Conservation (phyloP, 495 filamentous ascomycete species). For the Haplographium delicatum region DNA sequence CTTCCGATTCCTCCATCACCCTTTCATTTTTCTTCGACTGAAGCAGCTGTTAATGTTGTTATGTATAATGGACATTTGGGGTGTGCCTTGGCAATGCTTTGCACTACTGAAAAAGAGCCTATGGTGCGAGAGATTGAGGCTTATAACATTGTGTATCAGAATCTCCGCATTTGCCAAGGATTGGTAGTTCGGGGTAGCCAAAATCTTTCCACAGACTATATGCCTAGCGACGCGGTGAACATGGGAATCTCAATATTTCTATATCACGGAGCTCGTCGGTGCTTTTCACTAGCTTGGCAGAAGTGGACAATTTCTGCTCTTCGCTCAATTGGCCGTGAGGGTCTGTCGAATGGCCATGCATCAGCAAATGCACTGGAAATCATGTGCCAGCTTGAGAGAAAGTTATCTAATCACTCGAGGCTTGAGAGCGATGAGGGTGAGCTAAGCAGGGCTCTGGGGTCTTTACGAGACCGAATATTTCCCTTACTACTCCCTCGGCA, state of each 20-base stretch:
- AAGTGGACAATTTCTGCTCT: slow-evolving; percentile 10
- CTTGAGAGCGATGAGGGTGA: no score
- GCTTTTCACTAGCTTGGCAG: slow-evolving; percentile 11
- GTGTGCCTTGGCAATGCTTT: slow-evolving; percentile 13
- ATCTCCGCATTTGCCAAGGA: slow-evolving; percentile 11
- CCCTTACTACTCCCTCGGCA: slow-evolving; percentile 11
- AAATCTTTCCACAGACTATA: slow-evolving; percentile 2
- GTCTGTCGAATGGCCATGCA: slow-evolving; percentile 7
- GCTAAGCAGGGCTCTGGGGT: no score
- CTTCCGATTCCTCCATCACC: slow-evolving; percentile 5
- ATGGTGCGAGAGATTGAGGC: slow-evolving; percentile 4
- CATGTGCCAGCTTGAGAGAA: slow-evolving; percentile 5
- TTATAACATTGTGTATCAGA: slow-evolving; percentile 14
- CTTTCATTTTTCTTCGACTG: slow-evolving; percentile 1
- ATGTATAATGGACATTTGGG: slow-evolving; percentile 15
- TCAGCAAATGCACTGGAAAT: slow-evolving; percentile 13
- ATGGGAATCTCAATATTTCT: slow-evolving; percentile 13
- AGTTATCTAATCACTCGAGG: no score
- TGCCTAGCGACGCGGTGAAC: slow-evolving; percentile 9
- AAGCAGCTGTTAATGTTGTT: slow-evolving; percentile 13
- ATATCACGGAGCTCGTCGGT: slow-evolving; percentile 10
- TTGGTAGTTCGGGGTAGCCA: background rate
- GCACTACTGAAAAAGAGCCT: background rate
- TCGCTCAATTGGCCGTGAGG: slow-evolving; percentile 4
- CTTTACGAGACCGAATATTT: slow-evolving; percentile 7